Base-by-base conservation (phyloP, 495 filamentous ascomycete species). In the Parmelia sp. region DNA sequence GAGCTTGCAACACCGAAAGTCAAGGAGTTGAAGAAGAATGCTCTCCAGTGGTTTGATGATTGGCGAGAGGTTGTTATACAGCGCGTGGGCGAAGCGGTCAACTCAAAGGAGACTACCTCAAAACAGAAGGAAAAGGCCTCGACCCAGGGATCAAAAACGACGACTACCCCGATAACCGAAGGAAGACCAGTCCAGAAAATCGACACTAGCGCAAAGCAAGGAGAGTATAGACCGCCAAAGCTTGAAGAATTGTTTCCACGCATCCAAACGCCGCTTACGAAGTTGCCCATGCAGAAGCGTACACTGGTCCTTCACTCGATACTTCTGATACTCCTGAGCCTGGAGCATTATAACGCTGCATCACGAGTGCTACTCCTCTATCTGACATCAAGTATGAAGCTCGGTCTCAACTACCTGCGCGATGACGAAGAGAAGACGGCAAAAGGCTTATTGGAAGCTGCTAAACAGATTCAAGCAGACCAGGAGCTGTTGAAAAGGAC, bases 281-380 rank as follows among this genome's bases (percentile, higher is more conserved):
- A 73, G 6, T 73, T 82, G 36, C 72, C 76, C 0, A 77, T 76
- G 61, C 70, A 75, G 23, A 79, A 72, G 51, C 74, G 73, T 55
- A 71, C 79, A 36, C 74, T 83, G n/a, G 79, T 83, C 58, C 71
- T 83, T 19, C 79, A 83, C 65, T 84, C 86, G 2, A 76, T 93
- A 47, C 75, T 96, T 6, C 78, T 96, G 11, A 74, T 96, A 27
- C 68, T 93, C 31, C 78, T 96, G 27, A 91, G 89, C 10, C 72
- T 96, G n/a, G 87, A 94, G 71, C 83, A 90, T 61, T 96, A 96
- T 72, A 81, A 80, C 63, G 83, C 88, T 14, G 85, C 88, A 60
- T 91, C 91, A 8, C 83, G 91, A 23, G 81, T 92, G 21, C 73
- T 96, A 14, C 81, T 96, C 37, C 71, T 92, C 12, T 78, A 88